Conservation (phyloP, 2,329 filamentous ascomycete species). For the Colletotrichum scovillei region DNA sequence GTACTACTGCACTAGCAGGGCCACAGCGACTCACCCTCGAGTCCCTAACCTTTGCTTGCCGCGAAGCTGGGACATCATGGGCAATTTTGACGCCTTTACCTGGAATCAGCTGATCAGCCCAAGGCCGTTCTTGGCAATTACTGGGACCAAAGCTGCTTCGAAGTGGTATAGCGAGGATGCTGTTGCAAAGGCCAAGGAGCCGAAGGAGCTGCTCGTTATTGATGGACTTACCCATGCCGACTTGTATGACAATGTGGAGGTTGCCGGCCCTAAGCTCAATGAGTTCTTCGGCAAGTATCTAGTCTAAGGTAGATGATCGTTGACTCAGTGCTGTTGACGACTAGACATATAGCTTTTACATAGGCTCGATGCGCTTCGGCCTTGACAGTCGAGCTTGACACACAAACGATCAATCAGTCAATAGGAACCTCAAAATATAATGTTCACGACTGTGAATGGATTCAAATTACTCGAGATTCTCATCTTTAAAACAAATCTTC, state of each 20-base stretch:
- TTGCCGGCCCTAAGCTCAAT: background rate
- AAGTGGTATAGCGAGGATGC: background rate
- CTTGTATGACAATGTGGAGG: background rate
- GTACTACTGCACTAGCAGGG: background rate
- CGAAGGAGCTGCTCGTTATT: background rate
- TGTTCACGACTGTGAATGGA: too few species aligned
- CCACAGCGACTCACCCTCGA: background rate
- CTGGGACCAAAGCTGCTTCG: background rate
- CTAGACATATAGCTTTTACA: background rate
- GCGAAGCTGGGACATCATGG: background rate
- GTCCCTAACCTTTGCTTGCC: background rate
- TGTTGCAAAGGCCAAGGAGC: background rate
- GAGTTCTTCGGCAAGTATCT: background rate
- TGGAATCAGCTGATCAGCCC: background rate
- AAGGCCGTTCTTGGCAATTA: background rate
- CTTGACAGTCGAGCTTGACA: too few species aligned
- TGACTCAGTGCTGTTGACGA: background rate
- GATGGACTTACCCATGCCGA: background rate
- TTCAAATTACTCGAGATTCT: too few species aligned
- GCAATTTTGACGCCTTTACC: background rate
- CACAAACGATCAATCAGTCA: too few species aligned
- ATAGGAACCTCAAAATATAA: too few species aligned
- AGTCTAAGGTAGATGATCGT: background rate
- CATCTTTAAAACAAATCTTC: too few species aligned
- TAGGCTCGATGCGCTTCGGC: too few species aligned